Percentiles rank a stretch among this genome's conserved stretches.
These are phyloP conservation scores for Phaeosphaeria sp. DNA, from an alignment of 2,329 filamentous ascomycete species.

Conservation along the genomic window DNA sequence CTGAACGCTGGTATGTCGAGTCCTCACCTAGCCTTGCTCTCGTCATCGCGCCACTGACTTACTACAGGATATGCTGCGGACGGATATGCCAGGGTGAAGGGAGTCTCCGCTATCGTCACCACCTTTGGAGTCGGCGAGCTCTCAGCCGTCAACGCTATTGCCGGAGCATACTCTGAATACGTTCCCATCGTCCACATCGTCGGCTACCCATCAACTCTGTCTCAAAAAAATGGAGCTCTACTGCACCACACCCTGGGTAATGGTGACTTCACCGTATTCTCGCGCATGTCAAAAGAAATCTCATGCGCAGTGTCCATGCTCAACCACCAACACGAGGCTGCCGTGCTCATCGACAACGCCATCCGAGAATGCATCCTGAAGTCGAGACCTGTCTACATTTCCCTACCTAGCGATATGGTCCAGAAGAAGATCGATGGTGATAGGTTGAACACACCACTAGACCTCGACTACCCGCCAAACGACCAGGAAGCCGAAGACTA, in stretches of 20 bases:
- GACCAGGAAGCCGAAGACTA: constrained; percentile 77
- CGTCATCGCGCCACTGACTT: constrained; percentile 2
- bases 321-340: constrained; percentile 72
- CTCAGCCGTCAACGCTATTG: constrained; percentile 55
- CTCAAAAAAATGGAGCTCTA: constrained; percentile 50
- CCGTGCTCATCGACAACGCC: constrained; percentile 77
- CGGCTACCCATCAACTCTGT: constrained; percentile 51
- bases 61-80: constrained; percentile 54
- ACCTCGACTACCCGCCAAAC: constrained; percentile 69
- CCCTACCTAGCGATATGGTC: constrained; percentile 82
- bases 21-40: not conserved
- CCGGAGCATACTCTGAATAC: constrained; percentile 56
- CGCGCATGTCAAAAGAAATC: constrained; percentile 75
- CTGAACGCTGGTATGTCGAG: constrained; percentile 59
- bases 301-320: constrained; percentile 75
- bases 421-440: constrained; percentile 76
- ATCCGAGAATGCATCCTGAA: constrained; percentile 75
- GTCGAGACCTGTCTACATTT: constrained; percentile 82
- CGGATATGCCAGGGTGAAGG: constrained; percentile 56
- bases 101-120: constrained; percentile 54
- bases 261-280: constrained; percentile 81
- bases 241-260: constrained; percentile 57
- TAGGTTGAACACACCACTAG: constrained; percentile 72
- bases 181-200: constrained; percentile 57
- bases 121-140: constrained; percentile 59